Evolutionary conservation across 352 stramenopile genomes (phyloP).

Genomic region (Pythium phragmiticola): DNA sequence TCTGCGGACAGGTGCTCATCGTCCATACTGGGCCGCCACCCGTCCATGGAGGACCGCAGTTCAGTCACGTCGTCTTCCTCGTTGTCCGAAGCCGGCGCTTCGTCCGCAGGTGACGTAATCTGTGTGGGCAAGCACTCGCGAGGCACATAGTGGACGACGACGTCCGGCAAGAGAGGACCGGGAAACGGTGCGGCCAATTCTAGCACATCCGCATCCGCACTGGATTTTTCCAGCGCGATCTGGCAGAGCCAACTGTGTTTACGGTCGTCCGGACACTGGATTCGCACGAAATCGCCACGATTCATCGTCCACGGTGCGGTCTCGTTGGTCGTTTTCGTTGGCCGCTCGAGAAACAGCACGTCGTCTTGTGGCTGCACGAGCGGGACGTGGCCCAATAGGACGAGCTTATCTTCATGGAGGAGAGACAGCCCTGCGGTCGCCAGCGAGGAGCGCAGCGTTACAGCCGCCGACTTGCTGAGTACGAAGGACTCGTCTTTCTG

Average conservation of each 20-base stretch:
- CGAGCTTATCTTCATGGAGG: constrained; percentile 17
- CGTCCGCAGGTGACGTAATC: constrained; percentile 7
- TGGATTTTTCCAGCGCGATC: constrained; percentile 18
- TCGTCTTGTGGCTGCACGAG: constrained; percentile 30
- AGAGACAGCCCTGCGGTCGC: constrained; percentile 13
- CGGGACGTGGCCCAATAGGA: constrained; percentile 22
- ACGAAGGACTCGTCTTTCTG: not conserved
- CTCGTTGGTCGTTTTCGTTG: not conserved
- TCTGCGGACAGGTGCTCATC: constrained; percentile 21
- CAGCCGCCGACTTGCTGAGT: not conserved
- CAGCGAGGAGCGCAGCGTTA: constrained; percentile 13
- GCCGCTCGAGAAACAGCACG: constrained; percentile 24
- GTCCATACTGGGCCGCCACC: constrained; percentile 26
- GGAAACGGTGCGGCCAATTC: constrained; percentile 24
- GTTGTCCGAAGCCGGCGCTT: not conserved
- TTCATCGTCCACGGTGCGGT: constrained; percentile 5
- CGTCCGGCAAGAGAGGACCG: constrained; percentile 22
- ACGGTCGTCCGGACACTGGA: constrained; percentile 22
- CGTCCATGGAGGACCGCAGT: constrained; percentile 22
- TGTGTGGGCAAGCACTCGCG: constrained; percentile 20
- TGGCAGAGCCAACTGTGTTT: constrained; percentile 27
- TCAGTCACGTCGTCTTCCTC: constrained; percentile 20
- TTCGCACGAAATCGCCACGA: constrained; percentile 26
- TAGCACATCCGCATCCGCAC: constrained; percentile 22
- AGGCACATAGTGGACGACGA: constrained; percentile 26